Evolutionary conservation across 2,329 filamentous ascomycete genomes (phyloP).

Genomic region (Xylariaceae sp.): DNA sequence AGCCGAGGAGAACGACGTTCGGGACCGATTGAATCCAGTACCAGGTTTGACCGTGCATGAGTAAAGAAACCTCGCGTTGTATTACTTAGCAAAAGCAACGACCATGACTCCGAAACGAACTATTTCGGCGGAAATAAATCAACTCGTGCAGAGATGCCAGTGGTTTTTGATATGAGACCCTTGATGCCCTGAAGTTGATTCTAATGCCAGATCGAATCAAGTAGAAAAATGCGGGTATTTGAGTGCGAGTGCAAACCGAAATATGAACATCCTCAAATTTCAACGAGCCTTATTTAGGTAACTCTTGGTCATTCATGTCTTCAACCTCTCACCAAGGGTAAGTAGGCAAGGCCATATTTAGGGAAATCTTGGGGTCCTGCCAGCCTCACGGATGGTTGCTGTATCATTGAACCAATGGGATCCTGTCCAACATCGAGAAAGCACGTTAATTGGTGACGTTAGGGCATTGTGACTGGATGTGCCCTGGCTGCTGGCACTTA

Average conservation of each 20-base stretch:
- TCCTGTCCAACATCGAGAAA: conserved; percentile 19
- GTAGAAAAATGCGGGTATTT: conserved; percentile 22
- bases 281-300: conserved; percentile 8
- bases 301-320: conserved; percentile 12
- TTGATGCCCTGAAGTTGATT: conserved; percentile 19
- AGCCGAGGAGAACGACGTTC: conserved; percentile 18
- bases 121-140: conserved; percentile 10
- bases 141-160: conserved; percentile 17
- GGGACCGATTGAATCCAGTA: conserved; percentile 23
- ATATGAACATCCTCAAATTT: conserved; percentile 14
- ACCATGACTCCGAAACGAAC: conserved; percentile 27
- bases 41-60: conserved; percentile 17
- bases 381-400: conserved; percentile 4
- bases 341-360: conserved; percentile 1
- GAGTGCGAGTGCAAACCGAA: conserved; percentile 18
- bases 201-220: conserved; percentile 24
- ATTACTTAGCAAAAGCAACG: conserved; percentile 21
- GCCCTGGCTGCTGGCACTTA: conserved; percentile 84
- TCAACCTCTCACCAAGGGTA: conserved; percentile 2
- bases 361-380: conserved; percentile 1
- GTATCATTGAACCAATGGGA: conserved; percentile 13
- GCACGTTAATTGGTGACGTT: conserved; percentile 58
- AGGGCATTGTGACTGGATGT: conserved; percentile 93
- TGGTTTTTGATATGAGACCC: conserved; percentile 13
- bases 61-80: conserved; percentile 14